These are phyloP conservation scores for Dalbergia cultrata DNA, from an alignment of 306 rosid species.

Conservation along the genomic window DNA sequence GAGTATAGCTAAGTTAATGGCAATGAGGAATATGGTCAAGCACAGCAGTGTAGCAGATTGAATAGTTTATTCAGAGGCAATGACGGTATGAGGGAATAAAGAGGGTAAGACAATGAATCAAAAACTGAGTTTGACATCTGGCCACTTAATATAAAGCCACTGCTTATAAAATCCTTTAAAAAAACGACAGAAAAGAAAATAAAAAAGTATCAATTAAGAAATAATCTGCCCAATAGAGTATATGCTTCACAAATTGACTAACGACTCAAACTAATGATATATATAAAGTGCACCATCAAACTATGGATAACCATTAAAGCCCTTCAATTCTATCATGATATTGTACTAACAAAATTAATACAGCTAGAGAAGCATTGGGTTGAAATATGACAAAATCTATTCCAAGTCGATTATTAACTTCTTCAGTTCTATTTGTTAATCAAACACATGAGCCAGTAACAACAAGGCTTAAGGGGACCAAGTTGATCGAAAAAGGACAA, in stretches of 20 bases:
- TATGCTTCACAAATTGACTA: too few species aligned
- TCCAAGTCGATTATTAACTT: constrained; percentile 27
- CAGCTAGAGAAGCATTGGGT: constrained; percentile 4
- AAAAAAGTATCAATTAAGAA: too few species aligned
- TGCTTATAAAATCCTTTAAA: too few species aligned
- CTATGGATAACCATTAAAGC: constrained; percentile 1
- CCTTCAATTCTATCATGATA: constrained; percentile 30
- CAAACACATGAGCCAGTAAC: constrained; percentile 23
- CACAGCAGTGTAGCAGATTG: constrained; percentile 22
- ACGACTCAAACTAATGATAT: background rate
- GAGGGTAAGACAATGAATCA: too few species aligned
- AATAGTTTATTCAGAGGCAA: constrained; percentile 10
- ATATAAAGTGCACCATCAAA: constrained; percentile 18
- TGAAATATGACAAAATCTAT: constrained; percentile 39
- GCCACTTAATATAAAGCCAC: too few species aligned
- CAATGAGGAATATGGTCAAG: constrained; percentile 19
- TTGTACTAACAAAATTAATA: constrained; percentile 9
- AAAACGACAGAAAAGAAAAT: too few species aligned
- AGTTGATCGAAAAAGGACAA: constrained; percentile 43
- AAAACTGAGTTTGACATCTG: too few species aligned
- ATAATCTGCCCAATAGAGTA: too few species aligned
- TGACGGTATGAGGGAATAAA: too few species aligned
- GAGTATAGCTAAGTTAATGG: background rate
- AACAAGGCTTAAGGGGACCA: constrained; percentile 36
- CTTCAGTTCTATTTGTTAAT: constrained; percentile 35